phyloP scores from a whole-genome alignment of 768 basidiomycete genomes.

The Sporobolomyces roseus region DNA sequence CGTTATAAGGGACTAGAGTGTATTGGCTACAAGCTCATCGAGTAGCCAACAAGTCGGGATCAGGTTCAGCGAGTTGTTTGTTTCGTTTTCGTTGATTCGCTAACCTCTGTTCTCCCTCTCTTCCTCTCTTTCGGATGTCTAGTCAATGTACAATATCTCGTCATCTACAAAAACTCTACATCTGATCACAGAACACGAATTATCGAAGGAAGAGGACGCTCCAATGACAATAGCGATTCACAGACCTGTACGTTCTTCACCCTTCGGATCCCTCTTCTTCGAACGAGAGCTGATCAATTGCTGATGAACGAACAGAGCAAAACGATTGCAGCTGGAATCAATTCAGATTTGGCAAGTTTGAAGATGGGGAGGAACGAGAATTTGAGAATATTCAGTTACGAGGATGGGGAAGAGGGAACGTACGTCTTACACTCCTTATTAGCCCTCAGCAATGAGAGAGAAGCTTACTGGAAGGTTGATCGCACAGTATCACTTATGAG shows the following conservation, averaged over 20 bases:
- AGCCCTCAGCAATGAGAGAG: not conserved
- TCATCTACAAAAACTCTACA: constrained; percentile 56
- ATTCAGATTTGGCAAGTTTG: constrained; percentile 65
- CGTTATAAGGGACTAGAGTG: no score
- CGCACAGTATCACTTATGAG: constrained; percentile 56
- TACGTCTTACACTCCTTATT: not conserved
- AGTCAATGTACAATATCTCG: constrained; percentile 68
- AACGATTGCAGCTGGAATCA: constrained; percentile 76
- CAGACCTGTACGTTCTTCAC: constrained; percentile 48
- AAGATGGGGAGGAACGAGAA: constrained; percentile 72
- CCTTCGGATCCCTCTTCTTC: not conserved
- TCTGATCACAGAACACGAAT: constrained; percentile 64
- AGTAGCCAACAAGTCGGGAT: no score
- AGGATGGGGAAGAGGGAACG: constrained; percentile 45
- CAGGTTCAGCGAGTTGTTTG: no score
- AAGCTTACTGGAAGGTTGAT: not conserved
- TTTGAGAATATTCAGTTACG: constrained; percentile 61
- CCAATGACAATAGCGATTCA: constrained; percentile 91
- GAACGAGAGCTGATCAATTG: no score
- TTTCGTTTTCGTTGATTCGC: no score
- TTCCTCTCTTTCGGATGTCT: constrained; percentile 1
- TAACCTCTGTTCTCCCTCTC: not conserved
- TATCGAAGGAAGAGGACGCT: constrained; percentile 78
- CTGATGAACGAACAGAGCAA: constrained; percentile 44
- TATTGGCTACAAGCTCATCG: no score